Base-by-base conservation (phyloP, 2,329 filamentous ascomycete genomes). In the Aspergillus melleus region DNA sequence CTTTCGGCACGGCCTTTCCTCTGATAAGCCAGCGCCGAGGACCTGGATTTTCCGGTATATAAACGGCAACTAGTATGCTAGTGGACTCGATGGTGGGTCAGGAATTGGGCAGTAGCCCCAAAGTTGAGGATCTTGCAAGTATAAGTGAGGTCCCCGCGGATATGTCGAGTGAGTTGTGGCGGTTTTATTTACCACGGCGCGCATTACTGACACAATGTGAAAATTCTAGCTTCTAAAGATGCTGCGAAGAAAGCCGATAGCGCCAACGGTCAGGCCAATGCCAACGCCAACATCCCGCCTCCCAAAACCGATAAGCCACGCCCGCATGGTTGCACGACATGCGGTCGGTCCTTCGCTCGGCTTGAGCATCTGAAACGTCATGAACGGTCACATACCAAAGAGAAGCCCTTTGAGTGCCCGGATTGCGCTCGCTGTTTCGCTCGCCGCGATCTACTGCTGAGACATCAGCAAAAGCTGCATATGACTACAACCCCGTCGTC, bases 391-490 rank as follows among this genome's bases (percentile, higher is more conserved):
- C 93, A 97, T 75, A 97, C 93, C 49, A 97, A 99, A 76, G 93
- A 99, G 80, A 99, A 99, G 82, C 95, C 95, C 1, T 99, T 99
- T 70, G 92, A 97, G 77, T 99, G 95, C 71, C 91, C 92, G 29
- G 92, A 98, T 76, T 99, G 95, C 77, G 86, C 91, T 42, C 83
- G 95, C 78, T 98, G 95, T 79, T 99, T 99, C 78, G 95, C 95
- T 61, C 88, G 95, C 62, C 88, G 95, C 66, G 95, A 99, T 77
- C 79, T 99, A 67, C 84, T 99, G 57, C 81, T 99, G 66, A 88
- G 95, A 61, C 95, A 99, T 78, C 95, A 99, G 83, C 95, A 99
- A 82, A 99, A 99, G 83, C 85, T 99, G 52, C 95, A 99, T 75
- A 92, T 96, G 83, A 92, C 92, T 26, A 91, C 91, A 12, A 92